A percentile compares a stretch with the other conserved stretches of the same genome.
Conservation (phyloP, 176 grass and related monocot genomes). For the Triticum dicoccoides region DNA sequence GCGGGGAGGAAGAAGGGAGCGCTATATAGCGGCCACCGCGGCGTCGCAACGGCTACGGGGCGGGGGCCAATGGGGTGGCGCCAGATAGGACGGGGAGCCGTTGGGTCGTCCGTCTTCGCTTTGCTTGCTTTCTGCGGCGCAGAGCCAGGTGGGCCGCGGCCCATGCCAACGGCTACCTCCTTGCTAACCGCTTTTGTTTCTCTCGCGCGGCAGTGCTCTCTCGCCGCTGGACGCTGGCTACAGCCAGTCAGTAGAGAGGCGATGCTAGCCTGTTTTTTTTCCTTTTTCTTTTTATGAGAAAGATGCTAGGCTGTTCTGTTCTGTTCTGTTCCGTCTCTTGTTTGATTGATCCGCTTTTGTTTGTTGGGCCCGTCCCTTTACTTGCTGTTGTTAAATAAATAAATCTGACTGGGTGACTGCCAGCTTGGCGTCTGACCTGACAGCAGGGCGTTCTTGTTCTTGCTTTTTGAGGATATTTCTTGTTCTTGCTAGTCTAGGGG, state of each 20-base stretch:
- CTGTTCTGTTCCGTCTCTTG: not conserved
- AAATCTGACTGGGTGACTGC: not conserved
- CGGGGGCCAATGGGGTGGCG: slow-evolving; percentile 21
- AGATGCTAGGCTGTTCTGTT: too few relatives aligned
- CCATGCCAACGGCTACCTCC: slow-evolving; percentile 40
- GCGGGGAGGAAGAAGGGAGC: not conserved
- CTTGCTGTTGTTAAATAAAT: not conserved
- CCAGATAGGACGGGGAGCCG: slow-evolving; percentile 30
- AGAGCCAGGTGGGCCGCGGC: not conserved
- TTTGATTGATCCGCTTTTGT: not conserved
- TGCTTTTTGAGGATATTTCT: not conserved
- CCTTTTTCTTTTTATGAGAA: too few relatives aligned
- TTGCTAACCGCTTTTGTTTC: not conserved
- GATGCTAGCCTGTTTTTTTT: slow-evolving; percentile 31
- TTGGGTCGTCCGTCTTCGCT: slow-evolving; percentile 22
- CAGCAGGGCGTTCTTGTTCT: not conserved
- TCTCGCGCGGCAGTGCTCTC: not conserved
- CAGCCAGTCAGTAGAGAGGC: not conserved
- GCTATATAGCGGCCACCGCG: slow-evolving; percentile 17
- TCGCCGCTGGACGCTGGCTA: slow-evolving; percentile 27
- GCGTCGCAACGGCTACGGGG: slow-evolving; percentile 33
- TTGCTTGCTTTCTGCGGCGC: not conserved
- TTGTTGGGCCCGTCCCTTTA: not conserved
- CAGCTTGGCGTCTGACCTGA: slow-evolving; percentile 29
- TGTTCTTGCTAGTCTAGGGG: not conserved